Conservation (phyloP, 495 filamentous ascomycete genomes). For the Hypoxylon fuscum region DNA sequence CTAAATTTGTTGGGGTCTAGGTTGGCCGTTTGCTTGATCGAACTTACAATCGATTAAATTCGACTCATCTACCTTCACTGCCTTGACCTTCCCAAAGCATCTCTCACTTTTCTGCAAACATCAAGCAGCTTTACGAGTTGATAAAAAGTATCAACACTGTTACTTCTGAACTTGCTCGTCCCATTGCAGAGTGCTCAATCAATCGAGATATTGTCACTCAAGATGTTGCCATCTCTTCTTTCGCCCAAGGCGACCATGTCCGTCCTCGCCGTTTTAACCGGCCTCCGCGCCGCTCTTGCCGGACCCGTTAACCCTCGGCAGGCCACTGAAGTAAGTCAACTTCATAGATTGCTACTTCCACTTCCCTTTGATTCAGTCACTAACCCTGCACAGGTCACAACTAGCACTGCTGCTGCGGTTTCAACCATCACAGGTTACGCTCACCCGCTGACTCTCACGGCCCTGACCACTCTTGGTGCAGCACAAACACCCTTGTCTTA, state of each 20-base stretch:
- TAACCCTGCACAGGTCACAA: conserved; percentile 17
- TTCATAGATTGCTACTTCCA: background rate
- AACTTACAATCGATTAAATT: too few species aligned
- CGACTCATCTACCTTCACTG: too few species aligned
- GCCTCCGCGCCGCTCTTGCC: conserved; percentile 15
- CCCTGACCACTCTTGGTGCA: conserved; percentile 29
- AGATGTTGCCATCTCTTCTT: conserved; percentile 13
- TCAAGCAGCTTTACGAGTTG: background rate
- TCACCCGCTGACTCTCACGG: conserved; percentile 37
- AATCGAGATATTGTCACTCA: conserved; percentile 9
- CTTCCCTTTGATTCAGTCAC: background rate
- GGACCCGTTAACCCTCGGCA: conserved; percentile 25
- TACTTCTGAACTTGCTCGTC: background rate
- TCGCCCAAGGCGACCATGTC: conserved; percentile 13
- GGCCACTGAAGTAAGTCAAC: conserved; percentile 12
- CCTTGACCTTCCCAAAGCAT: too few species aligned
- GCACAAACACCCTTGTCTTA: conserved; percentile 37
- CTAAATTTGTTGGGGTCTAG: too few species aligned
- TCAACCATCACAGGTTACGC: conserved; percentile 41
- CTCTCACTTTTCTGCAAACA: too few species aligned
- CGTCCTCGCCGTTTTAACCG: conserved; percentile 7
- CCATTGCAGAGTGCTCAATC: background rate
- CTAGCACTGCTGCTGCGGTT: conserved; percentile 1
- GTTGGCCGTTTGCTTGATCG: too few species aligned
- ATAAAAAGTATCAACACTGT: background rate